phyloP scores from a whole-genome alignment of 805 yeast genomes.

The Cyberlindnera veronae region DNA sequence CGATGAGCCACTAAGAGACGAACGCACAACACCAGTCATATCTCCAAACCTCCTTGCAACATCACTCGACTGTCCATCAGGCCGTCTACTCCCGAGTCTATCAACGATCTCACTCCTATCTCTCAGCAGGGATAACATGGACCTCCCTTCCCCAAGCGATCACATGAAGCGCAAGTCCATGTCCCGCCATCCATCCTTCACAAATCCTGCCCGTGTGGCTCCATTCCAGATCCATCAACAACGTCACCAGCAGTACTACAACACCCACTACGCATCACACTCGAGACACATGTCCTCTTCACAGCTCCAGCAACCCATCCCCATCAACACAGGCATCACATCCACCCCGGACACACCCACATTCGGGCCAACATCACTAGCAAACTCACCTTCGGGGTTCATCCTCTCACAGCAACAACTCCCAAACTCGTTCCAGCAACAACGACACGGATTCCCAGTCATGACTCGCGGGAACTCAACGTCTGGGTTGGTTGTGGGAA shows the following conservation, averaged over 20 bases:
- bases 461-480: constrained; percentile 13
- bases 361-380: constrained; percentile 24
- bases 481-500: constrained; percentile 5
- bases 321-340: constrained; percentile 1
- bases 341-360: constrained; percentile 23
- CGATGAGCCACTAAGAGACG: constrained; percentile 4
- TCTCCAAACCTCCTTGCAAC: constrained; percentile 27
- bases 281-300: constrained; percentile 12
- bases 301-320: constrained; percentile 16
- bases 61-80: constrained; percentile 14
- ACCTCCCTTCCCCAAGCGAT: constrained; percentile 6
- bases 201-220: constrained; percentile 16
- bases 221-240: constrained; percentile 20
- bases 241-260: constrained; percentile 16
- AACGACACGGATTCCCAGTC: constrained; percentile 17
- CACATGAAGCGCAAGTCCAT: constrained; percentile 12
- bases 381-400: constrained; percentile 23
- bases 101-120: constrained; percentile 27
- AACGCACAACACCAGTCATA: constrained; percentile 6
- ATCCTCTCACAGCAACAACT: constrained; percentile 19
- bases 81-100: constrained; percentile 18
- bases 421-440: constrained; percentile 19
- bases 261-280: constrained; percentile 9
- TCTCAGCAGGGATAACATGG: constrained; percentile 17
- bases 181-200: constrained; percentile 18